phyloP scores from a whole-genome alignment of 345 rosid species.

The Brassica juncea region DNA sequence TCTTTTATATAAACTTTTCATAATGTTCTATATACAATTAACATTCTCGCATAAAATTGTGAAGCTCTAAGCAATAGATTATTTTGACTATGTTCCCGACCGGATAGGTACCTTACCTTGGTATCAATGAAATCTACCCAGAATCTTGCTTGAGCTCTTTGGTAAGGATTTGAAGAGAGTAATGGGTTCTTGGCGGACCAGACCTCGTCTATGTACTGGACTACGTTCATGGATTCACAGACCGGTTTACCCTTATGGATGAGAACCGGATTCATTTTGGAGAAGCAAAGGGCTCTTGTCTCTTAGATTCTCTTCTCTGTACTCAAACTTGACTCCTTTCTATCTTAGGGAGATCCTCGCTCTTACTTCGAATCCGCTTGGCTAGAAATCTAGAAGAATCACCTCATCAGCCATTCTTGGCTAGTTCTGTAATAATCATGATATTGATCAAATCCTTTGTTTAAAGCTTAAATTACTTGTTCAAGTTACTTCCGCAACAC shows the following conservation, averaged over 20 bases:
- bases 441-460: background rate
- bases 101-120: slow-evolving; percentile 20
- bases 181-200: slow-evolving; percentile 22
- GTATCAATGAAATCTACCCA: slow-evolving; percentile 35
- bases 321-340: slow-evolving; percentile 32
- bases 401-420: slow-evolving; percentile 31
- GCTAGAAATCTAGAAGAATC: slow-evolving; percentile 35
- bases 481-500: no score
- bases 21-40: no score
- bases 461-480: no score
- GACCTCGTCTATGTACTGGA: slow-evolving; percentile 38
- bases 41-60: no score
- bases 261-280: slow-evolving; percentile 32
- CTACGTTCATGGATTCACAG: slow-evolving; percentile 33
- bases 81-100: no score
- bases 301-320: slow-evolving; percentile 23
- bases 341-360: slow-evolving; percentile 30
- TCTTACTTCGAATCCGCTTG: slow-evolving; percentile 29
- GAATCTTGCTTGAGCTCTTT: slow-evolving; percentile 38
- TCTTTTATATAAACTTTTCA: no score
- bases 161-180: slow-evolving; percentile 38
- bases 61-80: no score
- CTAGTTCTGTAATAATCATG: background rate
- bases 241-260: slow-evolving; percentile 38
- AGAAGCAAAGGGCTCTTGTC: slow-evolving; percentile 33